Conservation (phyloP, 2,329 filamentous ascomycete species). For the Fusarium coicis region DNA sequence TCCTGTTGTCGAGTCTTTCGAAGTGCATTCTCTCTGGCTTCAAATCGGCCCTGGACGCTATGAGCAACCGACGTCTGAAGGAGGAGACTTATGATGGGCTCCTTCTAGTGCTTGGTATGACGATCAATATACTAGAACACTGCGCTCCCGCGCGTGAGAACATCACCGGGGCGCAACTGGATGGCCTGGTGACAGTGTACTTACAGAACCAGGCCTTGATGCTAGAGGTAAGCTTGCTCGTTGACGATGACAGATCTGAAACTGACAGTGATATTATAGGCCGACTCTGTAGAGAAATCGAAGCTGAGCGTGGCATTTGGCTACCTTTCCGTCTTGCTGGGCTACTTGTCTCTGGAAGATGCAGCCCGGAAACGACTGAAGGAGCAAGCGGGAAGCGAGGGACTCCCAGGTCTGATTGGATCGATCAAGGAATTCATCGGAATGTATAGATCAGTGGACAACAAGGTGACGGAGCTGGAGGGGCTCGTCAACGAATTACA, state of each 20-base stretch:
- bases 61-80: slow-evolving; percentile 61
- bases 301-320: slow-evolving; percentile 85
- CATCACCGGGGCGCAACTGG: slow-evolving; percentile 57
- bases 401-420: slow-evolving; percentile 58
- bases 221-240: slow-evolving; percentile 69
- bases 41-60: slow-evolving; percentile 57
- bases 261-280: slow-evolving; percentile 54
- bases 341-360: slow-evolving; percentile 75
- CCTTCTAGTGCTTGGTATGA: slow-evolving; percentile 80
- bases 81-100: slow-evolving; percentile 72
- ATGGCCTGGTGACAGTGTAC: slow-evolving; percentile 72
- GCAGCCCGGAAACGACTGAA: slow-evolving; percentile 58
- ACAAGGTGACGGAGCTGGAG: slow-evolving; percentile 54
- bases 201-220: slow-evolving; percentile 72
- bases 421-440: slow-evolving; percentile 66
- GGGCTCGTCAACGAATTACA: slow-evolving; percentile 52
- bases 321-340: slow-evolving; percentile 85
- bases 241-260: neutral
- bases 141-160: slow-evolving; percentile 68
- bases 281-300: slow-evolving; percentile 77
- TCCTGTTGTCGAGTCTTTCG: slow-evolving; percentile 62
- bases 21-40: slow-evolving; percentile 64
- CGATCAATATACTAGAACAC: slow-evolving; percentile 90
- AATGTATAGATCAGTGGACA: slow-evolving; percentile 62
- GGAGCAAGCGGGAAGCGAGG: slow-evolving; percentile 55